phyloP scores from a whole-genome alignment of 1,284 basidiomycete species.

The Rhodotorula sp. region DNA sequence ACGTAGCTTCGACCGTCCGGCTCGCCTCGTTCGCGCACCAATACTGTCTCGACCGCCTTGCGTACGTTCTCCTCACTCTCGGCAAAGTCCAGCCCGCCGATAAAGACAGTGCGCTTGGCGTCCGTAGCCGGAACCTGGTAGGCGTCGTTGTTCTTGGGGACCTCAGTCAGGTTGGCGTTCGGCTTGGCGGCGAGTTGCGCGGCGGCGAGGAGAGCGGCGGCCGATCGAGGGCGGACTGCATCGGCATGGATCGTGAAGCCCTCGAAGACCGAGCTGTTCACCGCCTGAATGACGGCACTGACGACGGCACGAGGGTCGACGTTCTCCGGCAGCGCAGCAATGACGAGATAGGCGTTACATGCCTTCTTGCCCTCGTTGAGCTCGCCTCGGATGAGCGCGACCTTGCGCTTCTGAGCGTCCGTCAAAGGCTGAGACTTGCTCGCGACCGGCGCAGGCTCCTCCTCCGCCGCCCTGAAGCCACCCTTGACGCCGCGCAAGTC shows the following conservation, averaged over 20 bases:
- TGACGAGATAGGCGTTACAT: constrained; percentile 78
- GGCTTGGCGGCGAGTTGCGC: constrained; percentile 38
- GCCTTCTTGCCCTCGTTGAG: constrained; percentile 40
- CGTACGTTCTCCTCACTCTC: constrained; percentile 86
- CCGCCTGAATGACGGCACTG: constrained; percentile 62
- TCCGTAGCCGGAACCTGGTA: constrained; percentile 40
- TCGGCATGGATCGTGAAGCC: constrained; percentile 74
- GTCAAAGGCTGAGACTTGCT: constrained; percentile 57
- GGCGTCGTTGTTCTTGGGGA: constrained; percentile 22
- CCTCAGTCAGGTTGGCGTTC: constrained; percentile 19
- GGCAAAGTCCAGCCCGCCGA: constrained; percentile 90
- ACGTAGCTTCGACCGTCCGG: constrained; percentile 61
- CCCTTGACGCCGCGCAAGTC: constrained; percentile 35
- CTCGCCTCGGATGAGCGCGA: constrained; percentile 83
- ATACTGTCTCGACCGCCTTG: constrained; percentile 76
- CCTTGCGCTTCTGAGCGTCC: constrained; percentile 83
- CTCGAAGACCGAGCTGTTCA: constrained; percentile 72
- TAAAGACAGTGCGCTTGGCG: constrained; percentile 73
- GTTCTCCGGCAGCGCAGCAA: constrained; percentile 59
- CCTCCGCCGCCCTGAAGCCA: constrained; percentile 46
- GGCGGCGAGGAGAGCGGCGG: constrained; percentile 33
- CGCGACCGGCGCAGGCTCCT: constrained; percentile 35
- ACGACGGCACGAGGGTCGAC: constrained; percentile 55
- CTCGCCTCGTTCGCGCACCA: constrained; percentile 70
- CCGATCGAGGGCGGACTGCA: constrained; percentile 54